Evolutionary conservation across 2,329 filamentous ascomycete species (phyloP).

Genomic region (Scedosporium dehoogii): DNA sequence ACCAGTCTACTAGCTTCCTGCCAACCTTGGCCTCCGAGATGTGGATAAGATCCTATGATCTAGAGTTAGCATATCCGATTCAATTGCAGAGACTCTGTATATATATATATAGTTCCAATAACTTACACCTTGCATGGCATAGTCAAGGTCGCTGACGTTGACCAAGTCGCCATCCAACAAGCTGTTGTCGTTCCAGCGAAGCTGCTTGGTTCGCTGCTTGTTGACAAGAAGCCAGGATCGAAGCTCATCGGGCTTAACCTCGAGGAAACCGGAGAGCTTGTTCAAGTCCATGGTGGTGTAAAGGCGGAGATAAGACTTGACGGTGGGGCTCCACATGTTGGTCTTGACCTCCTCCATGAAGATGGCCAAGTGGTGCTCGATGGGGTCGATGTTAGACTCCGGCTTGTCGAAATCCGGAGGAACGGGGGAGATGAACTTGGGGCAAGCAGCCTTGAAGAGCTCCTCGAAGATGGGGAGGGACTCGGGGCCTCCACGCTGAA

Average conservation of each 20-base stretch:
- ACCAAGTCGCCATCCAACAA: conserved; percentile 86
- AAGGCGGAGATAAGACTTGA: conserved; percentile 96
- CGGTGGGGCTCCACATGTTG: conserved; percentile 94
- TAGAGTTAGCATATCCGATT: conserved; percentile 3
- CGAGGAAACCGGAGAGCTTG: conserved; percentile 95
- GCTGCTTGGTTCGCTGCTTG: conserved; percentile 96
- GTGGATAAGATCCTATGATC: conserved; percentile 79
- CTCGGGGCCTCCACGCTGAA: conserved; percentile 93
- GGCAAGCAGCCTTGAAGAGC: conserved; percentile 94
- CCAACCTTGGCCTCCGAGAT: conserved; percentile 98
- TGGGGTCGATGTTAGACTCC: conserved; percentile 87
- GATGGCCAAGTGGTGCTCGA: conserved; percentile 92
- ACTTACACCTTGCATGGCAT: conserved; percentile 87
- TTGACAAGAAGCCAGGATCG: conserved; percentile 86
- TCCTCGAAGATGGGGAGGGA: conserved; percentile 96
- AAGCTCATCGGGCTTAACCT: conserved; percentile 92
- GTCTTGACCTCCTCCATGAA: conserved; percentile 99
- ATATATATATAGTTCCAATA: not conserved
- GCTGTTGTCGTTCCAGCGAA: conserved; percentile 81
- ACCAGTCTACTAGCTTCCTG: conserved; percentile 96
- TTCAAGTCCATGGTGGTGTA: conserved; percentile 99
- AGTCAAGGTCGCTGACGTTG: conserved; percentile 92
- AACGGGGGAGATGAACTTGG: conserved; percentile 97
- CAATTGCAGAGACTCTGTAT: conserved; percentile 26
- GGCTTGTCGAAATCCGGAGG: conserved; percentile 97